Evolutionary conservation across 2,329 filamentous ascomycete genomes (phyloP).

Genomic region (Fusarium albosuccineum): DNA sequence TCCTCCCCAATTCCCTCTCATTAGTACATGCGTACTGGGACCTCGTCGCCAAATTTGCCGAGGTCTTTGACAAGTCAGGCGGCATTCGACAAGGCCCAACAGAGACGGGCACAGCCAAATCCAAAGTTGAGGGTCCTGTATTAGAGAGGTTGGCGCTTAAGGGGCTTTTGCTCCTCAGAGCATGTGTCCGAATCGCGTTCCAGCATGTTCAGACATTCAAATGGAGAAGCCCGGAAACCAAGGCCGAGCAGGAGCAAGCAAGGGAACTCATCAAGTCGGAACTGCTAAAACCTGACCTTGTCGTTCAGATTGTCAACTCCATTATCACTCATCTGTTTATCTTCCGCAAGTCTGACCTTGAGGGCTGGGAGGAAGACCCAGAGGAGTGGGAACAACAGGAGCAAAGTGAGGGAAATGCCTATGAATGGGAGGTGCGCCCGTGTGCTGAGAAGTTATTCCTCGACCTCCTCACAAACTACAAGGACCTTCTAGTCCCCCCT

Average conservation of each 20-base stretch:
- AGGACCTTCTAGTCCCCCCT: slow-evolving; percentile 81
- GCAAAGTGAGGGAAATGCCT: slow-evolving; percentile 85
- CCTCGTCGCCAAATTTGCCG: slow-evolving; percentile 80
- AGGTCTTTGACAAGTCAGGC: slow-evolving; percentile 75
- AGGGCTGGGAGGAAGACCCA: slow-evolving; percentile 93
- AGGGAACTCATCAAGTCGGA: slow-evolving; percentile 77
- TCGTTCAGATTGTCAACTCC: slow-evolving; percentile 84
- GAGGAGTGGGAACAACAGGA: slow-evolving; percentile 96
- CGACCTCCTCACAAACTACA: slow-evolving; percentile 91
- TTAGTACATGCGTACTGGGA: slow-evolving; percentile 89
- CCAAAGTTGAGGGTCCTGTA: slow-evolving; percentile 71
- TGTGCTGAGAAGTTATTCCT: slow-evolving; percentile 95
- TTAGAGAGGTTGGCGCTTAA: slow-evolving; percentile 86
- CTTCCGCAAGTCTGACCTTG: slow-evolving; percentile 85
- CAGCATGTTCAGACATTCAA: slow-evolving; percentile 85
- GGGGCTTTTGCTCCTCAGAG: slow-evolving; percentile 83
- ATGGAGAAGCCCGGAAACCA: slow-evolving; percentile 80
- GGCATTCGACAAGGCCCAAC: slow-evolving; percentile 64
- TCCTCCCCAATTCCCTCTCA: slow-evolving; percentile 82
- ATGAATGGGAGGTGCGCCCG: slow-evolving; percentile 91
- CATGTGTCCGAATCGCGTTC: slow-evolving; percentile 88
- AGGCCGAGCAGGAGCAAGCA: slow-evolving; percentile 80
- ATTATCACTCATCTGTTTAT: slow-evolving; percentile 91
- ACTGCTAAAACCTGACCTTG: slow-evolving; percentile 81
- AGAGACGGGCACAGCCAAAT: slow-evolving; percentile 56